Percentiles rank a stretch among this genome's conserved stretches.
These are phyloP conservation scores for Solanum virginianum DNA, from an alignment of 257 asterid species.

Conservation along the genomic window DNA sequence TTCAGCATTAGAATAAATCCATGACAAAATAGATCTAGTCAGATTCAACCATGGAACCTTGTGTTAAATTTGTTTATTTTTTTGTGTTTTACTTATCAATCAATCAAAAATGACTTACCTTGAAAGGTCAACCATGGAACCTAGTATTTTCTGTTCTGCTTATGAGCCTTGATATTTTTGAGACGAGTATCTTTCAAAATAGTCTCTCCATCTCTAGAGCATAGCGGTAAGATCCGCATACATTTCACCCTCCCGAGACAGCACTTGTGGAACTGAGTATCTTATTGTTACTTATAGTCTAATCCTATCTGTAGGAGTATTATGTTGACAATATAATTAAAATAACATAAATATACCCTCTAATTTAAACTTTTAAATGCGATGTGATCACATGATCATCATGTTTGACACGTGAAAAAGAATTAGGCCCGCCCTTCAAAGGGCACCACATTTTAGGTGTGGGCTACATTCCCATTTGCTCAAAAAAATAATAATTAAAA, in stretches of 20 bases:
- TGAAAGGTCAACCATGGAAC: neutral
- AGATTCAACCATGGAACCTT: neutral
- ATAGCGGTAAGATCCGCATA: fast-evolving
- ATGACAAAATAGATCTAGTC: neutral
- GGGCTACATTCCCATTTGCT: neutral
- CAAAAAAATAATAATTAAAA: neutral
- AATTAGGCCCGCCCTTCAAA: too few species aligned
- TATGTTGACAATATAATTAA: neutral
- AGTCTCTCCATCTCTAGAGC: too few species aligned
- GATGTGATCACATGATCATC: too few species aligned
- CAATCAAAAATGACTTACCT: neutral
- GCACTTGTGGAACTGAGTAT: too few species aligned
- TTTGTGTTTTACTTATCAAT: neutral
- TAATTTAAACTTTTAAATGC: too few species aligned
- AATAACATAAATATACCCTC: too few species aligned
- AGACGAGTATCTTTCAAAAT: too few species aligned
- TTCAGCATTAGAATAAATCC: neutral
- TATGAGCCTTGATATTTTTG: too few species aligned
- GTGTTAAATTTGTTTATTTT: neutral
- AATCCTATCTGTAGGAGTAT: neutral
- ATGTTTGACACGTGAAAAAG: neutral
- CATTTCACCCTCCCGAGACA: too few species aligned
- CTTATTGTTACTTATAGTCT: neutral
- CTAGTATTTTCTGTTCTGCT: too few species aligned
- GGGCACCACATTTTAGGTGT: too few species aligned